These are phyloP conservation scores for Backusella parvicylindrica DNA, from an alignment of 192 early-diverging fungal species.

Conservation along the genomic window DNA sequence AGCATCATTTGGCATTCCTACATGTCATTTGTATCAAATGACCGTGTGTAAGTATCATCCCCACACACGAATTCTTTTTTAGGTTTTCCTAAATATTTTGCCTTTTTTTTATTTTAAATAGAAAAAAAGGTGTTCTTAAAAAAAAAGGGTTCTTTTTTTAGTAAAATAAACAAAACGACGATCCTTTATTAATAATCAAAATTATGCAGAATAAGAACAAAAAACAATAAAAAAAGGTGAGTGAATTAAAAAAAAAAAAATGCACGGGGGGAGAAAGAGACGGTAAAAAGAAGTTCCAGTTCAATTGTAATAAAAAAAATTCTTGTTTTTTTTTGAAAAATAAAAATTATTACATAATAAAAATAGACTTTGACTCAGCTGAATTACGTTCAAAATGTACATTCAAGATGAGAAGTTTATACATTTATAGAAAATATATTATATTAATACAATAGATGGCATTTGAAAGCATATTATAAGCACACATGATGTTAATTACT, in stretches of 20 bases:
- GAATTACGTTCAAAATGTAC: background rate
- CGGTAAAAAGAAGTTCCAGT: background rate
- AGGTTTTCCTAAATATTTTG: conserved; percentile 4
- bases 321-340: background rate
- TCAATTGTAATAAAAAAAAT: background rate
- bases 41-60: background rate
- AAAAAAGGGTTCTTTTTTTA: background rate
- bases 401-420: background rate
- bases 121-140: background rate
- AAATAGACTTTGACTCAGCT: background rate
- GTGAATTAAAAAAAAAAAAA: background rate
- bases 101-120: background rate
- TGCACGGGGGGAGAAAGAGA: background rate
- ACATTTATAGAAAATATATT: background rate
- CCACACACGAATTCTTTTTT: conserved; percentile 3
- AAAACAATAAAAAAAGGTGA: background rate
- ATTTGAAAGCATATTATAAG: background rate
- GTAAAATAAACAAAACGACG: background rate
- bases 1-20: background rate
- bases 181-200: background rate
- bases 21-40: background rate
- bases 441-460: no score
- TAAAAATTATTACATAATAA: background rate
- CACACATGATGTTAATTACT: background rate
- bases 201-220: background rate